phyloP scores from a whole-genome alignment of 2,329 filamentous ascomycete species.

The Elsinoe australis region DNA sequence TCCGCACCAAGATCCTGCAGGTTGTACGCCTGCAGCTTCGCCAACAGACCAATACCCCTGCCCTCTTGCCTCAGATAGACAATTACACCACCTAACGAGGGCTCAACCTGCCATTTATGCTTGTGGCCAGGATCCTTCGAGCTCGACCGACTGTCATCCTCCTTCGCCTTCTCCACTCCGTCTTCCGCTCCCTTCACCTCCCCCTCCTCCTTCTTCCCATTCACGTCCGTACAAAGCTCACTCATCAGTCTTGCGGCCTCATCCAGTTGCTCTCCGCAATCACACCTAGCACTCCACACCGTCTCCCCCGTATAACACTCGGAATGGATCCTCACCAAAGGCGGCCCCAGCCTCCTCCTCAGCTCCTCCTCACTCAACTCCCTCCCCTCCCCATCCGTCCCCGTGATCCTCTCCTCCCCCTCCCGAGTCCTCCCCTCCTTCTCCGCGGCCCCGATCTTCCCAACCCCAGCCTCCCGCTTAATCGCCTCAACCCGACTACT shows the following conservation, averaged over 20 bases:
- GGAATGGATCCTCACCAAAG: conserved; percentile 89
- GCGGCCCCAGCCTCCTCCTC: conserved; percentile 35
- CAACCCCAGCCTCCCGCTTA: conserved; percentile 34
- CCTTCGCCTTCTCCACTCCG: not conserved
- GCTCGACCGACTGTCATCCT: not conserved
- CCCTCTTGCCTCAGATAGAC: conserved; percentile 95
- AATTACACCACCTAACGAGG: conserved; percentile 71
- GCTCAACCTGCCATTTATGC: conserved; percentile 16
- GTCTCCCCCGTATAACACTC: conserved; percentile 99
- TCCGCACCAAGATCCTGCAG: conserved; percentile 94
- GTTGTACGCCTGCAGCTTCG: conserved; percentile 98
- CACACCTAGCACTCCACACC: conserved; percentile 93
- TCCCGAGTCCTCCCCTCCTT: conserved; percentile 30
- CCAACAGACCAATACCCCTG: conserved; percentile 84
- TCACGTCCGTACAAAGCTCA: conserved; percentile 13
- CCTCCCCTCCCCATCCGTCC: not conserved
- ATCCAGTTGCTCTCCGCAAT: conserved; percentile 95
- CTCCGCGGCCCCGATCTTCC: conserved; percentile 21
- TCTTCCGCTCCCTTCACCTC: not conserved
- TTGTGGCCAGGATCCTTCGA: not conserved
- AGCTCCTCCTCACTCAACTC: conserved; percentile 4
- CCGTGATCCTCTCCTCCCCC: conserved; percentile 20
- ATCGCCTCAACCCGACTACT: conserved; percentile 58
- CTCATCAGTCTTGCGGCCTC: conserved; percentile 87
- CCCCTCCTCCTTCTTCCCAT: not conserved